These are phyloP conservation scores for Cyberlindnera mississippiensis DNA, from an alignment of 805 yeast genomes.

Conservation along the genomic window DNA sequence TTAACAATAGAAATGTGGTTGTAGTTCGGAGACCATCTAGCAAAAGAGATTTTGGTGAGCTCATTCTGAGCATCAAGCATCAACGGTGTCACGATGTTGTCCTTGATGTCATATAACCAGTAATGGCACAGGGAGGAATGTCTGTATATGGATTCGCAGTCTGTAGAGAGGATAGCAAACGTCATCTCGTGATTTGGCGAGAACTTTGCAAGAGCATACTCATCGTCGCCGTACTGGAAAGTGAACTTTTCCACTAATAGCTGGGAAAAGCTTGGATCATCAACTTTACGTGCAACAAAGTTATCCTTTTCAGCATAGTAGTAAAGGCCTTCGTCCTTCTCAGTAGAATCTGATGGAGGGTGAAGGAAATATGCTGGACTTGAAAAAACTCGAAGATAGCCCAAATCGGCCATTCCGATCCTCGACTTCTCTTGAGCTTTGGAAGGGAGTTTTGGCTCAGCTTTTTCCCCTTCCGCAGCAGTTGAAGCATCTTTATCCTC, in stretches of 20 bases:
- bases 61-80: slow-evolving; percentile 24
- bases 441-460: too few relatives aligned
- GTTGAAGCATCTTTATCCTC: too few relatives aligned
- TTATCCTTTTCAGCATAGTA: slow-evolving; percentile 10
- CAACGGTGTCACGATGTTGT: slow-evolving; percentile 27
- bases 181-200: slow-evolving; percentile 25
- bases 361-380: slow-evolving; percentile 14
- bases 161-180: slow-evolving; percentile 47
- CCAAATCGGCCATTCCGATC: slow-evolving; percentile 22
- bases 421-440: neutral
- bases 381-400: slow-evolving; percentile 15
- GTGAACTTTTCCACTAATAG: slow-evolving; percentile 2
- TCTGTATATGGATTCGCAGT: slow-evolving; percentile 50
- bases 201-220: slow-evolving; percentile 12
- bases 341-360: slow-evolving; percentile 11
- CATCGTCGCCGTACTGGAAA: slow-evolving; percentile 12
- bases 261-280: slow-evolving; percentile 10
- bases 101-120: slow-evolving; percentile 36
- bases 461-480: too few relatives aligned
- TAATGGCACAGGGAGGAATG: slow-evolving; percentile 42
- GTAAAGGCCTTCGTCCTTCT: slow-evolving; percentile 25
- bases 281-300: slow-evolving; percentile 17
- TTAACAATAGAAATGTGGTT: slow-evolving; percentile 57
- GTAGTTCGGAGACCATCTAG: slow-evolving; percentile 75
- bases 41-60: slow-evolving; percentile 37